Base-by-base conservation (phyloP, 257 asterid species). In the Nicotiana otophora region DNA sequence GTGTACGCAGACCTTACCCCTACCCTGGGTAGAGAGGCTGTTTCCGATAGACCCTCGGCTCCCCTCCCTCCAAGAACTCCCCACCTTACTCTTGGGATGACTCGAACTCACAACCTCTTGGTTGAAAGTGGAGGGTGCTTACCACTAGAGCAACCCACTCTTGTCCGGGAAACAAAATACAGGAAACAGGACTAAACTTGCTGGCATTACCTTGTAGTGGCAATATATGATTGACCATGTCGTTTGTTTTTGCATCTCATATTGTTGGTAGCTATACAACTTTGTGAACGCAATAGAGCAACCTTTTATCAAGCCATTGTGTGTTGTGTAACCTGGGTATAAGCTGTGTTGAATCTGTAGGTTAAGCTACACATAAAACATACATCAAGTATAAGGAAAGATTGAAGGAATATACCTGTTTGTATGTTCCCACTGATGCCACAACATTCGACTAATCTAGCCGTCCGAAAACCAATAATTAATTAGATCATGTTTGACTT, bases 391-490 rank as follows among this genome's bases (percentile, higher is more conserved):
- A 51, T 51, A 51, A 51, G 2, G 39, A 23, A 7, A 15, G 63
- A 51, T 75, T 75, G 63, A 51, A 75, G 63, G 80, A 75, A 75
- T 75, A 75, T 75, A 8, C 46, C 26, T 15, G 15, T 58, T 58
- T 58, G 19, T 48, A 48, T 48, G 80, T 26, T 75, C 42, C 63
- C 26, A 75, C 42, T 48, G 42, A 74, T 46, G 62, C 80, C 42
- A 51, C 20, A 42, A 42, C n/a, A 51, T 51, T 75, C 16, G 7
- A 53, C 63, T 74, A 51, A 23, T 75, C 63, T 8, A 26, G 80
- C 80, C 63, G 80, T 51, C 80, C 8, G 63, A 75, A 51, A 75
- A 75, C 80, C 30, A 75, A 15, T 75, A 48, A 75, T 51, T 74
- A 74, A 51, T 46, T 14, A 75, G 16, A 75, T 53, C 80, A 15